Evolutionary conservation across 2,329 filamentous ascomycete genomes (phyloP), one percentile per base, ranked within the genome.

Genomic region (Purpureocillium lavendulum): DNA sequence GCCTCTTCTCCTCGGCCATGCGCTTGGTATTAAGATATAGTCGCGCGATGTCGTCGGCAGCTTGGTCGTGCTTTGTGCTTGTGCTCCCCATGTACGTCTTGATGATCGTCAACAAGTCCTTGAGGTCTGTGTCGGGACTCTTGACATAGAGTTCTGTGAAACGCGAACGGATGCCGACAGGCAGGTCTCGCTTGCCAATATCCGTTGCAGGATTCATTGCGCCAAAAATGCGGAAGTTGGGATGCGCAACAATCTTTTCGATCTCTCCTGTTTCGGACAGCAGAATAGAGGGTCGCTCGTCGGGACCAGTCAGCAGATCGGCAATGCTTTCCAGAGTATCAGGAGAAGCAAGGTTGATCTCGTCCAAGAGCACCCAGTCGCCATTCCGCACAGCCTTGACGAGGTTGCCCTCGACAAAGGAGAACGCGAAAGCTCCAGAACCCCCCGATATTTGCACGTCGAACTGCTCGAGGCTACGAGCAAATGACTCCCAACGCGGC

Each of bases 151-250:
- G 71, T 60, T 99, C 92, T 0, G 92, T 97, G 56, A 99, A 99
- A 36, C 89, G 78, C 8, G 89, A 94, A 40, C 90, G 75, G 33
- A 97, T 78, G 2, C 90, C 89, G 40, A 86, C 80, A 1, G 90
- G 88, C 13, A 99, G 68, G 59, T 98, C 92, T 40, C 90, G 82
- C 64, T 98, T 99, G 44, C 94, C 92, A 40, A 96, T 81, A 65
- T 99, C 92, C 3, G 92, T 98, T 5, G 92, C 92, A 24, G 92
- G 92, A 55, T 99, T 99, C 92, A 99, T 99, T 21, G 94, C 92
- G 38, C 87, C 94, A 56, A 99, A 98, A 12, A 99, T 85, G 30
- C 92, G 81, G 59, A 99, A 98, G 47, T 95, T 81, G 0, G 87
- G 82, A 59, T 98, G 90, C 1, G 89, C 92, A 44, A 82, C 74